Percentiles rank a stretch among this genome's conserved stretches.
Conservation (phyloP, 345 rosid species). For the Citropsis articulata region DNA sequence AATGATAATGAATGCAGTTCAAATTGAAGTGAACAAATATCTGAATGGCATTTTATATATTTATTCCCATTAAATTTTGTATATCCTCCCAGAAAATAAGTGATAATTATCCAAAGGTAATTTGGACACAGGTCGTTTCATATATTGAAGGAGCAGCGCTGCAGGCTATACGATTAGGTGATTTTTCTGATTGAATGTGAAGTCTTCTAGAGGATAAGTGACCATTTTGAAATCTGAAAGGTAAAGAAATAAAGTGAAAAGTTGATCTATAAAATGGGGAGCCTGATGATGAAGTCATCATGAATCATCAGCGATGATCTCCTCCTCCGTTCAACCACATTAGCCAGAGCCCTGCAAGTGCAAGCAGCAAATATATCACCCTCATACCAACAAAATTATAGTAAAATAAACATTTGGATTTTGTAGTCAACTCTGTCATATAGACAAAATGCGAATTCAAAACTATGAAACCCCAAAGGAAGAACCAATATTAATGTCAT, state of each 20-base stretch:
- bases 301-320: constrained; percentile 38
- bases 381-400: neutral
- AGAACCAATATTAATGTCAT: neutral
- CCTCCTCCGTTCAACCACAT: constrained; percentile 40
- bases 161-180: constrained; percentile 15
- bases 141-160: neutral
- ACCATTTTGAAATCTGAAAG: constrained; percentile 25
- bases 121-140: constrained; percentile 14
- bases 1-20: neutral
- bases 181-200: constrained; percentile 18
- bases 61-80: constrained; percentile 36
- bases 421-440: neutral
- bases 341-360: constrained; percentile 53
- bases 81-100: constrained; percentile 31
- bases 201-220: constrained; percentile 24
- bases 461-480: neutral
- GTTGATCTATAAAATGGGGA: constrained; percentile 12
- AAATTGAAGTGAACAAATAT: neutral
- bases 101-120: constrained; percentile 18
- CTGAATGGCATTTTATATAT: constrained; percentile 16
- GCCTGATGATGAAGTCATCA: constrained; percentile 6
- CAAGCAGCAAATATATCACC: constrained; percentile 4
- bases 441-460: neutral
- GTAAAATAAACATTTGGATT: neutral
- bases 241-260: constrained; percentile 14